Evolutionary conservation across 1,284 basidiomycete genomes (phyloP).

Genomic region (Puccinia novopanici): DNA sequence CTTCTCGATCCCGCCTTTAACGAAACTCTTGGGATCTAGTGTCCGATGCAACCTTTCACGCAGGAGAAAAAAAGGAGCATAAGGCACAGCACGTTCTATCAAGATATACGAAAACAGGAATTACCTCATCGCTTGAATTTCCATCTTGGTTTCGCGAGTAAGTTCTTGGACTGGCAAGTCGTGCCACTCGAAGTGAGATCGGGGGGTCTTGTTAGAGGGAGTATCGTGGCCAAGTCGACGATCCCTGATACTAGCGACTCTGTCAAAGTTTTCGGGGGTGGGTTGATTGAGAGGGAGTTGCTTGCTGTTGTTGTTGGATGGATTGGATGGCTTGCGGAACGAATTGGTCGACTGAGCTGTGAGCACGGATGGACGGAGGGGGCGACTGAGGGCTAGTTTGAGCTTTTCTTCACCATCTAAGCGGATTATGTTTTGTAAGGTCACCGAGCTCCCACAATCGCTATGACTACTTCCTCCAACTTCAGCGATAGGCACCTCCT

Average conservation of each 20-base stretch:
- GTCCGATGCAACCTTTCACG: conserved; percentile 57
- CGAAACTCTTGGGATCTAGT: conserved; percentile 59
- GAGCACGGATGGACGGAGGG: neutral
- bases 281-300: neutral
- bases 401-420: neutral
- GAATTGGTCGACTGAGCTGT: neutral
- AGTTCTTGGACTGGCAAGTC: conserved; percentile 28
- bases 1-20: conserved; percentile 53
- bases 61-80: neutral
- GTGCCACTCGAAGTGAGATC: conserved; percentile 18
- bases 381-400: neutral
- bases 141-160: conserved; percentile 33
- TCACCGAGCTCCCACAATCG: neutral
- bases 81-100: neutral
- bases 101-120: neutral
- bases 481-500: neutral
- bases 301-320: neutral
- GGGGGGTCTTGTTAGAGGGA: neutral
- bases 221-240: neutral
- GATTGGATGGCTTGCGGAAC: neutral
- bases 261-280: neutral
- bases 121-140: conserved; percentile 48
- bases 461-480: neutral
- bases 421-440: neutral
- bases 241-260: neutral